Base-by-base conservation (phyloP, 352 stramenopile species). In the Pythium oligandrum region DNA sequence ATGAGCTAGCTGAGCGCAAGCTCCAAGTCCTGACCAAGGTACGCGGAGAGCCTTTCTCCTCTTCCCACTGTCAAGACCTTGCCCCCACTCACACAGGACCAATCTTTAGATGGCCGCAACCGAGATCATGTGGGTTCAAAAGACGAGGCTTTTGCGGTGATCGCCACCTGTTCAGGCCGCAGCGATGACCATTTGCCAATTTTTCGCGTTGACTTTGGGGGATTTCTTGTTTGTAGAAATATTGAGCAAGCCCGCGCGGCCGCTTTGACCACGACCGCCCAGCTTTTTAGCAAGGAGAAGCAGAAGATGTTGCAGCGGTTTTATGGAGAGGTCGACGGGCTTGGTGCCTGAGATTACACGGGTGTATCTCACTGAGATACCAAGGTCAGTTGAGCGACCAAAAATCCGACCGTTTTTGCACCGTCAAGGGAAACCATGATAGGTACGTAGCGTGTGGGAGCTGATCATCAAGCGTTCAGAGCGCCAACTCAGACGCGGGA, bases 201-300 rank as follows among this genome's bases (percentile, higher is more conserved):
- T 55, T 42, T 61, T 43, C 35, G n/a, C 6, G 17, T 7, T 30
- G 9, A 45, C 30, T 57, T 17, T 43, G 26, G 37, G 51, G 40
- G 36, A 36, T 53, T 61, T 35, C 37, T 47, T 60, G 43, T 11
- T 26, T 8, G 38, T 31, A 65, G 55, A 31, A 63, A 65, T 40
- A 63, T 60, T 3, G 64, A 68, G 52, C 50, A 55, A 47, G 55
- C 64, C 1, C 60, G 49, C 26, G 39, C 50, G 3, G 17, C 51
- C 9, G 60, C 56, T 11, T 53, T 66, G 40, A 58, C 12, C 17
- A 59, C 59, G 4, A 60, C 64, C 1, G 42, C 55, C 4, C 60
- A 72, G 39, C 55, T 68, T 12, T 60, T 51, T 43, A 40, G 51
- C 34, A 69, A 61, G 12, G 64, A 72, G 64, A 69, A 72, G 49